Evolutionary conservation across 2,329 filamentous ascomycete genomes (phyloP).

Genomic region (Tolypocladium sp.): DNA sequence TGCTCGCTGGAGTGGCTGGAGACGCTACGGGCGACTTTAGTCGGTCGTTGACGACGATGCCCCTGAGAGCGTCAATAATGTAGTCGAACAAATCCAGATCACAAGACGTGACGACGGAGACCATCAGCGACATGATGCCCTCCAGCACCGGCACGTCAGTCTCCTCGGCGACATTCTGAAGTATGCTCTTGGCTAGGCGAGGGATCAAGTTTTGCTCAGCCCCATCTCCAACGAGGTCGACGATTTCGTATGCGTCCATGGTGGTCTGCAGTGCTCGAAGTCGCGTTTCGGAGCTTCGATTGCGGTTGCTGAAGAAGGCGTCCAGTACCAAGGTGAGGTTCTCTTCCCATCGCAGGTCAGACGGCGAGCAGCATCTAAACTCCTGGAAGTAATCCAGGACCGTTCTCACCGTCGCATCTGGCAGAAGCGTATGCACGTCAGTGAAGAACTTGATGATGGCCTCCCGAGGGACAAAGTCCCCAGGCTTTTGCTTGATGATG

Average conservation of each 20-base stretch:
- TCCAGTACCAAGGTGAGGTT: constrained; percentile 53
- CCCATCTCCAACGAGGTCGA: constrained; percentile 49
- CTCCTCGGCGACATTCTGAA: constrained; percentile 53
- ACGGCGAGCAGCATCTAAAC: constrained; percentile 63
- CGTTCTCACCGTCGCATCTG: constrained; percentile 53
- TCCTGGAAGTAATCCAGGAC: constrained; percentile 61
- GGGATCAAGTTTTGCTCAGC: constrained; percentile 48
- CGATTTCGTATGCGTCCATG: constrained; percentile 48
- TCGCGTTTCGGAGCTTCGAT: constrained; percentile 52
- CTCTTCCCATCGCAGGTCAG: constrained; percentile 57
- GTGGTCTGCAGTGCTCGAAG: constrained; percentile 53
- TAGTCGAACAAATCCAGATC: constrained; percentile 49
- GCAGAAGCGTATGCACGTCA: constrained; percentile 50
- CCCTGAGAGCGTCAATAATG: constrained; percentile 43
- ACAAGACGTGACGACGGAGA: constrained; percentile 53
- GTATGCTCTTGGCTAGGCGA: constrained; percentile 50
- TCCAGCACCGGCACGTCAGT: constrained; percentile 56
- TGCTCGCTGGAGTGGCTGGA: constrained; percentile 14
- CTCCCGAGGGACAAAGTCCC: constrained; percentile 54
- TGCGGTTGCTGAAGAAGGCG: constrained; percentile 53
- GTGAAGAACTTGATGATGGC: constrained; percentile 60
- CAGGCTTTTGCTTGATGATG: constrained; percentile 31
- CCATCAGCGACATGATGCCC: constrained; percentile 54
- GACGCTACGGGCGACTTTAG: constrained; percentile 31
- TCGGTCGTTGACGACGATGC: constrained; percentile 40